Evolutionary conservation across 1,139 yeast species (phyloP), one percentile per base, ranked within the genome.

Genomic region (Kurtzmaniella quercitrusa): DNA sequence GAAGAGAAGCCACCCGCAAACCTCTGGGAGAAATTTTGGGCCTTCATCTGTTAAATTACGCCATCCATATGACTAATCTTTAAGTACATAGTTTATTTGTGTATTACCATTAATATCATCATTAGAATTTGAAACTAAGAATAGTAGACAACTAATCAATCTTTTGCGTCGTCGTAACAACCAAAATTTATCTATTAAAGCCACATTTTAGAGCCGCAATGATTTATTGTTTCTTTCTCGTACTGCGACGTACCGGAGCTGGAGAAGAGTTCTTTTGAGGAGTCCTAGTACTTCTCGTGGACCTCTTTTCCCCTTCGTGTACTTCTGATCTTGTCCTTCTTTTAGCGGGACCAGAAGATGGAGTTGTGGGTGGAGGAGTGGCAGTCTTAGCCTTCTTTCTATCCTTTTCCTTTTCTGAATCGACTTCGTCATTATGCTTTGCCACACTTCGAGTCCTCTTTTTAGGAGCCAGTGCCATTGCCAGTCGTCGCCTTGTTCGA

Each of bases 11-110:
- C 55, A 8, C 81, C 82, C 41, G 71, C 60, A 46, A 75, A 67
- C 45, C 41, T 73, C 15, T 76, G 83, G 81, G 78, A 71, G 42
- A 78, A 76, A 57, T 62, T 78, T 56, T 78, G 83, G 82, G 62
- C 46, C 18, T 26, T 51, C 16, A 43, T 60, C 20, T 53, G 63
- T 40, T 60, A 51, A 42, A 45, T 41, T 40, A 42, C 26, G 23
- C 12, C 33, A 8, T 11, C n/a, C 12, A 7, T 14, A 14, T 30
- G 30, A 26, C 6, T 11, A 36, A 33, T 32, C n/a, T n/a, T 33
- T 22, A 22, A 28, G 38, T 33, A 38, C 23, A 30, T 30, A 30
- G 16, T 30, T 14, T 30, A 30, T 14, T 8, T 9, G 4, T 14
- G 16, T 30, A 30, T 28, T 14, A 14, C 34, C 18, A 30, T 14